phyloP scores from a whole-genome alignment of 768 basidiomycete genomes.

The Lyophyllum shimeji region DNA sequence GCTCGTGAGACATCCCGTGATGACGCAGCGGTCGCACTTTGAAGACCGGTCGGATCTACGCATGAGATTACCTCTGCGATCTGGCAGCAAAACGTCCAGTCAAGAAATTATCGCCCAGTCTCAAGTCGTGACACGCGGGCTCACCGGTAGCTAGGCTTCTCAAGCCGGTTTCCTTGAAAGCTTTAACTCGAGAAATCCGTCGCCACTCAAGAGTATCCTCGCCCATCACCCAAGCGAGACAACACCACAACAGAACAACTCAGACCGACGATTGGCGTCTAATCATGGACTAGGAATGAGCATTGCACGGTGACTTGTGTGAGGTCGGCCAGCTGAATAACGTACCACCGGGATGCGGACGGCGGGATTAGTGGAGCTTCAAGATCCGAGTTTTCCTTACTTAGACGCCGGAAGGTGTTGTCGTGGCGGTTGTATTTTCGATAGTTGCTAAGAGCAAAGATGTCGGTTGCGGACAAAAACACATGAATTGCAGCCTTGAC shows the following conservation, averaged over 20 bases:
- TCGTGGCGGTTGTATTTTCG: neutral
- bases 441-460: neutral
- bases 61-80: neutral
- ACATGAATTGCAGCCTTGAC: neutral
- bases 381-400: neutral
- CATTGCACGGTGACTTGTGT: no score
- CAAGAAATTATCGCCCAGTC: neutral
- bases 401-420: neutral
- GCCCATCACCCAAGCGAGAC: no score
- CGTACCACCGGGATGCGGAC: neutral
- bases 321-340: neutral
- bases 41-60: neutral
- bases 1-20: no score
- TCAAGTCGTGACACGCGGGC: neutral
- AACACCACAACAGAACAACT: no score
- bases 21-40: neutral
- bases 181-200: neutral
- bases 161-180: neutral
- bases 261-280: no score
- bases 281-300: no score
- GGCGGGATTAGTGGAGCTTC: neutral
- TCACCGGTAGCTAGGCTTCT: neutral
- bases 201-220: no score
- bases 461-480: neutral
- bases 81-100: neutral